Percentiles rank a stretch among this genome's conserved stretches.
Conservation (phyloP, 345 rosid species). For the Anastatica hierochuntica region DNA sequence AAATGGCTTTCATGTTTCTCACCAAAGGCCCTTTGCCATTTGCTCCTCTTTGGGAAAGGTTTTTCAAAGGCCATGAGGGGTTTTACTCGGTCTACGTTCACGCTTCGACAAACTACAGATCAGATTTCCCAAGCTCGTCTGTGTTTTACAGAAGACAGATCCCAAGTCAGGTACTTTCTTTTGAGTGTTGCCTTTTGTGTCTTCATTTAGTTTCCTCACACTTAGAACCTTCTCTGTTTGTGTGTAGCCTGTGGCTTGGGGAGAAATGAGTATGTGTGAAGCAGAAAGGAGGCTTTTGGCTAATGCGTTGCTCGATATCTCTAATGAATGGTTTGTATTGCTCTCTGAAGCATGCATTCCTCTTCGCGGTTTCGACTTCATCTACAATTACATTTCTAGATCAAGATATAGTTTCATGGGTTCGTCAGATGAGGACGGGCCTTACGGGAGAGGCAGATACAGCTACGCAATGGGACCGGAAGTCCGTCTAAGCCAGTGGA, state of each 20-base stretch:
- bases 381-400: slow-evolving; percentile 48
- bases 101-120: slow-evolving; percentile 39
- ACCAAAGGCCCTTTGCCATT: slow-evolving; percentile 78
- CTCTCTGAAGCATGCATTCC: slow-evolving; percentile 88
- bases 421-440: slow-evolving; percentile 61
- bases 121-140: slow-evolving; percentile 41
- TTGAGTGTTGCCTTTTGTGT: not conserved
- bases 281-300: slow-evolving; percentile 89
- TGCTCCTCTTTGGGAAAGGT: slow-evolving; percentile 85
- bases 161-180: slow-evolving; percentile 67
- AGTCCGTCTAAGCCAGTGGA: slow-evolving; percentile 67
- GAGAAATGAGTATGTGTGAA: slow-evolving; percentile 86
- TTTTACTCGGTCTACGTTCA: slow-evolving; percentile 61
- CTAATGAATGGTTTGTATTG: slow-evolving; percentile 82
- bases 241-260: slow-evolving; percentile 69
- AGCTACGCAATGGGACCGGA: slow-evolving; percentile 53
- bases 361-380: slow-evolving; percentile 45
- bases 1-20: slow-evolving; percentile 93
- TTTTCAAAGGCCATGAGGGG: slow-evolving; percentile 59
- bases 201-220: not conserved
- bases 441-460: slow-evolving; percentile 74
- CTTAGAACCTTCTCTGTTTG: not conserved
- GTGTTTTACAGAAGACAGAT: slow-evolving; percentile 64
- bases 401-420: slow-evolving; percentile 71
- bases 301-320: slow-evolving; percentile 73